These are phyloP conservation scores for Exophiala spinifera DNA, from an alignment of 2,329 filamentous ascomycete species.

Conservation along the genomic window DNA sequence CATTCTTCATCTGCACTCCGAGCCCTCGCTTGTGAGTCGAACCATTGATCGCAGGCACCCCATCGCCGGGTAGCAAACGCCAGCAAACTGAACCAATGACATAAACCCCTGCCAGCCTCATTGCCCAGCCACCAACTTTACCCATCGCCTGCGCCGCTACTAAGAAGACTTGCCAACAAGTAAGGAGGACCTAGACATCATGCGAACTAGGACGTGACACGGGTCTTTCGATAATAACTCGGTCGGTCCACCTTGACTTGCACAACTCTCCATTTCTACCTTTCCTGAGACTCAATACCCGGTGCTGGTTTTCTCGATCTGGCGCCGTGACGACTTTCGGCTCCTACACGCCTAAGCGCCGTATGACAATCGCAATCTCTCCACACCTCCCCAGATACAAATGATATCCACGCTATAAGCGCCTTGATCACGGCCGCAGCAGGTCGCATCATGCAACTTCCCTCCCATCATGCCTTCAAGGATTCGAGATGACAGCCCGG, in stretches of 20 bases:
- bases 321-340: slow-evolving; percentile 10
- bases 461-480: slow-evolving; percentile 27
- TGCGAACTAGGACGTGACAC: slow-evolving; percentile 19
- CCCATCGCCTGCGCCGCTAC: slow-evolving; percentile 15
- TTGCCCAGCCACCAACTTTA: slow-evolving; percentile 16
- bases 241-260: neutral
- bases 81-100: neutral
- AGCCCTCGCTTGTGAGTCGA: neutral
- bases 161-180: slow-evolving; percentile 2
- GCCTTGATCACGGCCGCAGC: slow-evolving; percentile 14
- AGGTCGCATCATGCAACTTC: slow-evolving; percentile 26
- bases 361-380: slow-evolving; percentile 6
- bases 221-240: slow-evolving; percentile 1
- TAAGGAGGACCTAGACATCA: too few species aligned
- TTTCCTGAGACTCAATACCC: neutral
- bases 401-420: slow-evolving; percentile 23
- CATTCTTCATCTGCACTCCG: neutral
- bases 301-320: neutral
- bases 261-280: neutral
- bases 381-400: slow-evolving; percentile 14
- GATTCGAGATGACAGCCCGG: slow-evolving; percentile 26
- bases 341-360: slow-evolving; percentile 18
- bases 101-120: neutral
- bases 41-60: neutral
- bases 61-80: neutral